Percentiles rank a stretch among this genome's conserved stretches.
Conservation (phyloP, 148 eudicot species). For the Amaranthus cruentus region DNA sequence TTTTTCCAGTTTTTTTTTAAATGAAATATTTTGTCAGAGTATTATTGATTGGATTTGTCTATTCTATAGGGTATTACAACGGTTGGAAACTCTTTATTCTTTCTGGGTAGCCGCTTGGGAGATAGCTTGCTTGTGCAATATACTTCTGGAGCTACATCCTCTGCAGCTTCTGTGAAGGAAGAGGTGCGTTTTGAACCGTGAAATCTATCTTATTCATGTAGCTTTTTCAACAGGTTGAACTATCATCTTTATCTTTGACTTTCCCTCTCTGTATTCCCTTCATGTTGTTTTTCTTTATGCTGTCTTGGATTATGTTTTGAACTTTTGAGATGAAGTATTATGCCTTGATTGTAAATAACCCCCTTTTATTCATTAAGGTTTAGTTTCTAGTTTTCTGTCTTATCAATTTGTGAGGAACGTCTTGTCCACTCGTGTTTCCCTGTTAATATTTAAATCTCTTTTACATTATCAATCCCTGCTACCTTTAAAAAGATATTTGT, state of each 20-base stretch:
- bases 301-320: neutral
- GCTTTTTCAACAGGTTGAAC: neutral
- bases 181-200: constrained; percentile 47
- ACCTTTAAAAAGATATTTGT: neutral
- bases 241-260: neutral
- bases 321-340: neutral
- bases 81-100: constrained; percentile 78
- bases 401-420: neutral
- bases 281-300: neutral
- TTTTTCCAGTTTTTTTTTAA: neutral
- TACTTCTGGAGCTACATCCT: constrained; percentile 46
- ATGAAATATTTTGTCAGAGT: neutral
- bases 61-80: constrained; percentile 63
- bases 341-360: too few species aligned
- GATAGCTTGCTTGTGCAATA: constrained; percentile 97
- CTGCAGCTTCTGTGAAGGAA: constrained; percentile 62
- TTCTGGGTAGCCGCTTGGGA: constrained; percentile 92
- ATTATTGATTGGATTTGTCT: constrained; percentile 1
- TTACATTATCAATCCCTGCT: neutral
- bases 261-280: neutral
- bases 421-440: neutral
- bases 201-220: neutral
- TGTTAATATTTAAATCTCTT: neutral
- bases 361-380: too few species aligned
- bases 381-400: neutral